These are phyloP conservation scores for Aspergillus oerlinghausenensis DNA, from an alignment of 2,329 filamentous ascomycete genomes.

Conservation along the genomic window DNA sequence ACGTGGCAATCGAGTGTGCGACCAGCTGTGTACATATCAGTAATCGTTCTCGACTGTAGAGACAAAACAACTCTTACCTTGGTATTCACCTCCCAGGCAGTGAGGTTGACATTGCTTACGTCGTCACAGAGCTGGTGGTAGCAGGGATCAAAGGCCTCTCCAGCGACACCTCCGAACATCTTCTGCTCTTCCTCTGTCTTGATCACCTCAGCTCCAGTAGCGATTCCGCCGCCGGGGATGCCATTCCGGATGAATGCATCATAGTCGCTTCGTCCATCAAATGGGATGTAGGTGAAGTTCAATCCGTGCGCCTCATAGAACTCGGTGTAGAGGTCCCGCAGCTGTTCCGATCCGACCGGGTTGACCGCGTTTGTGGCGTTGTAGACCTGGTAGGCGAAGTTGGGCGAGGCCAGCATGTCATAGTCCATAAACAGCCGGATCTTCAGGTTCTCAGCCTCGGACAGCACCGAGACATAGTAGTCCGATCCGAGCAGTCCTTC, in stretches of 20 bases:
- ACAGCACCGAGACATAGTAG: slow-evolving; percentile 50
- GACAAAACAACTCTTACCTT: slow-evolving; percentile 32
- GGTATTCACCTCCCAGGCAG: slow-evolving; percentile 52
- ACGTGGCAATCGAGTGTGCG: slow-evolving; percentile 68
- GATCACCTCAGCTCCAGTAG: slow-evolving; percentile 70
- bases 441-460: slow-evolving; percentile 49
- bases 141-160: slow-evolving; percentile 50
- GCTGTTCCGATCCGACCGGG: slow-evolving; percentile 61
- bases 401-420: slow-evolving; percentile 63
- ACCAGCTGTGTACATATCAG: slow-evolving; percentile 37
- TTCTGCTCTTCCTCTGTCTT: slow-evolving; percentile 64
- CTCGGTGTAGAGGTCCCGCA: slow-evolving; percentile 62
- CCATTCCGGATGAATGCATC: slow-evolving; percentile 68
- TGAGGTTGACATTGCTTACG: slow-evolving; percentile 49
- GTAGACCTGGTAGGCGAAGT: slow-evolving; percentile 53
- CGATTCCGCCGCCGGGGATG: slow-evolving; percentile 70
- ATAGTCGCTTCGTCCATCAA: slow-evolving; percentile 76
- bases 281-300: slow-evolving; percentile 67
- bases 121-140: slow-evolving; percentile 53
- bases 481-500: slow-evolving; percentile 57
- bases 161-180: slow-evolving; percentile 66
- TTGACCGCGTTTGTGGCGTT: slow-evolving; percentile 53
- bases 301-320: slow-evolving; percentile 61
- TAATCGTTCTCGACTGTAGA: not conserved
- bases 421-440: slow-evolving; percentile 66